phyloP scores from a whole-genome alignment of 1,284 basidiomycete genomes.

The Naganishia liquefaciens region DNA sequence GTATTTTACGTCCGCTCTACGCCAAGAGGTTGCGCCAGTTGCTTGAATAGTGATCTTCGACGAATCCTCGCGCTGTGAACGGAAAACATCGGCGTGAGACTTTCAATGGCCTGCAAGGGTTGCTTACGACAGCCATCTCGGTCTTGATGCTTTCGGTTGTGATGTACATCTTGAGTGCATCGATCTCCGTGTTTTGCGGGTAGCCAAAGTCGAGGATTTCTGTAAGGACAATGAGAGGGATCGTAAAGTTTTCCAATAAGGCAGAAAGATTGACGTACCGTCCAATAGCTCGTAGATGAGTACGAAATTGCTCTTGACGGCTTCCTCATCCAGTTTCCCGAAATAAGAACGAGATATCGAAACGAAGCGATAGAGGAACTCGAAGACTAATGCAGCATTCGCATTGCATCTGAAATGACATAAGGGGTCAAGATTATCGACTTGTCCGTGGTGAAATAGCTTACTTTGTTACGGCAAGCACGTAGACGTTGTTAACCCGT shows the following conservation, averaged over 20 bases:
- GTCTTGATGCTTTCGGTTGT: constrained; percentile 96
- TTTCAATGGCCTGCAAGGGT: not conserved
- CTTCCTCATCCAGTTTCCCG: constrained; percentile 95
- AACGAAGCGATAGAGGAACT: constrained; percentile 95
- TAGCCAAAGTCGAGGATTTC: constrained; percentile 99
- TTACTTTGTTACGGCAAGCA: constrained; percentile 92
- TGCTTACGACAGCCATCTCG: constrained; percentile 68
- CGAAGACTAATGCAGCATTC: constrained; percentile 95
- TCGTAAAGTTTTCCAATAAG: not conserved
- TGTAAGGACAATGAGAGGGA: constrained; percentile 46
- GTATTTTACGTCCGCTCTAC: constrained; percentile 91
- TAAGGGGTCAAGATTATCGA: not conserved
- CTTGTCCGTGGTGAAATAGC: constrained; percentile 41
- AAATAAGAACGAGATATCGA: constrained; percentile 92
- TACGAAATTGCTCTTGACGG: constrained; percentile 98
- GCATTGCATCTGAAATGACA: constrained; percentile 74
- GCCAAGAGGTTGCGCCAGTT: constrained; percentile 91
- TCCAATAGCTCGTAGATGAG: constrained; percentile 94
- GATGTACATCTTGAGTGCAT: constrained; percentile 96
- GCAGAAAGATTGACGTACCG: constrained; percentile 60
- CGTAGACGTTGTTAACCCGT: constrained; percentile 87
- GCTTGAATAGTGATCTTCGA: constrained; percentile 96
- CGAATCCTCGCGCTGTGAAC: constrained; percentile 76
- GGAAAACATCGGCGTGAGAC: constrained; percentile 22
- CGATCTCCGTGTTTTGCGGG: constrained; percentile 98